phyloP scores from a whole-genome alignment of 2,329 filamentous ascomycete species.

The Phaeosphaeria sp. region DNA sequence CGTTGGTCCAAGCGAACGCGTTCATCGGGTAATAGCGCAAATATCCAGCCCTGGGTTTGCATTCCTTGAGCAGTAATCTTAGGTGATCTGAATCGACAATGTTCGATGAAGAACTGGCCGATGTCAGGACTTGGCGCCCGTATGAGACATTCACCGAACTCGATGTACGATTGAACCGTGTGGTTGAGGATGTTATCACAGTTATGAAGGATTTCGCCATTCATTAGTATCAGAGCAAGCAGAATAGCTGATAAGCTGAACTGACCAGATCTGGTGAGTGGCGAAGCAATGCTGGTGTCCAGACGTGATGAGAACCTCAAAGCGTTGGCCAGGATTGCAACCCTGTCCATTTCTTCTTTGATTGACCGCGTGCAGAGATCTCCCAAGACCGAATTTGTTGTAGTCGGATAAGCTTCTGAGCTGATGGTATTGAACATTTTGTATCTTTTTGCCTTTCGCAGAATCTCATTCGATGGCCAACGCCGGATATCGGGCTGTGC shows the following conservation, averaged over 20 bases:
- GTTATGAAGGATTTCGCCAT: conserved; percentile 15
- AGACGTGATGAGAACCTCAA: conserved; percentile 18
- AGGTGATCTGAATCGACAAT: conserved; percentile 19
- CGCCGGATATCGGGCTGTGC: conserved; percentile 8
- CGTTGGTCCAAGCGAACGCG: not conserved
- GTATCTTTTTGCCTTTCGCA: conserved; percentile 28
- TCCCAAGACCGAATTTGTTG: conserved; percentile 20
- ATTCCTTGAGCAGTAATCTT: conserved; percentile 11
- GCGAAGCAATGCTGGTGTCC: conserved; percentile 5
- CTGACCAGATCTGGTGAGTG: not conserved
- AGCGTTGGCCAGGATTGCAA: conserved; percentile 26
- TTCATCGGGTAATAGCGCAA: conserved; percentile 2
- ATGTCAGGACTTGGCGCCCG: conserved; percentile 7
- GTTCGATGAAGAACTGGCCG: conserved; percentile 19
- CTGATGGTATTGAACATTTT: conserved; percentile 21
- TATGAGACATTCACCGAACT: conserved; percentile 7
- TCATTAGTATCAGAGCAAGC: conserved; percentile 19
- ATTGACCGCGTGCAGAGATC: conserved; percentile 20
- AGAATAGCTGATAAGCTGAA: conserved; percentile 23
- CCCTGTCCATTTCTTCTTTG: conserved; percentile 16
- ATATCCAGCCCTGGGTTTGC: conserved; percentile 17
- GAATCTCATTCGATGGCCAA: conserved; percentile 14
- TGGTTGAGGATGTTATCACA: not conserved
- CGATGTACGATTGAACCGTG: conserved; percentile 7
- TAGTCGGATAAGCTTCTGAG: conserved; percentile 12